Evolutionary conservation across 139 green algal genomes (phyloP), one percentile per base, ranked within the genome.

Genomic region (Tetratostichococcus sp.): DNA sequence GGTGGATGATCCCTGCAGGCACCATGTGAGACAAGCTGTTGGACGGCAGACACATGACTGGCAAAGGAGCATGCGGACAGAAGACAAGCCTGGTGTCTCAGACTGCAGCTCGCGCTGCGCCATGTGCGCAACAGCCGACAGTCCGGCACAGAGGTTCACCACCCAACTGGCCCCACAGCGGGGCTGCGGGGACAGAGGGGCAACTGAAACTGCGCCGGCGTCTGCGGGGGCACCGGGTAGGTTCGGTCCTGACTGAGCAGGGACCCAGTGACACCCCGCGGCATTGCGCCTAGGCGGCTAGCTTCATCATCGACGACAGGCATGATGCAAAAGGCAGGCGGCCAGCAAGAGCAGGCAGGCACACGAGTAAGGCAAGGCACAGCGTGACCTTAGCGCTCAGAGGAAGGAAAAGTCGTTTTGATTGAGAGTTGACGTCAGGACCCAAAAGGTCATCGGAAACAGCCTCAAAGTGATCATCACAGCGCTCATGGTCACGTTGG

Each of bases 371-470:
- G 11, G 39, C n/a, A n/a, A n/a, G n/a, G n/a, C n/a, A n/a, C n/a
- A n/a, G 39, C 11, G 39, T 50, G 8, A 50, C 8, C 39, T 21
- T 6, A 78, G 82, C 78, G 78, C 82, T 86, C 82, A 84, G 82
- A 77, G 82, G 75, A 82, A 86, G 69, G 69, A 86, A 75, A 86
- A 86, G 82, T 86, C 82, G 82, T 82, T 82, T 86, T 86, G 67
- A 75, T 67, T 57, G 72, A 77, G 42, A 50, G 59, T 77, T 86
- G 11, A 82, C 79, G 81, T 86, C 78, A 86, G 42, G 59, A 42
- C 69, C 33, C 16, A 21, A 67, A n/a, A 58, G 75, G 50, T 30
- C 68, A 72, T 86, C 82, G 83, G 79, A 83, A 86, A 86, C 81
- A 86, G 81, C 81, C 81, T 86, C 81, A 83, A 79, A 70, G 58